Evolutionary conservation across 1,284 basidiomycete genomes (phyloP), one percentile per base, ranked within the genome.

Genomic region (Apiotrichum mycotoxinovorans): DNA sequence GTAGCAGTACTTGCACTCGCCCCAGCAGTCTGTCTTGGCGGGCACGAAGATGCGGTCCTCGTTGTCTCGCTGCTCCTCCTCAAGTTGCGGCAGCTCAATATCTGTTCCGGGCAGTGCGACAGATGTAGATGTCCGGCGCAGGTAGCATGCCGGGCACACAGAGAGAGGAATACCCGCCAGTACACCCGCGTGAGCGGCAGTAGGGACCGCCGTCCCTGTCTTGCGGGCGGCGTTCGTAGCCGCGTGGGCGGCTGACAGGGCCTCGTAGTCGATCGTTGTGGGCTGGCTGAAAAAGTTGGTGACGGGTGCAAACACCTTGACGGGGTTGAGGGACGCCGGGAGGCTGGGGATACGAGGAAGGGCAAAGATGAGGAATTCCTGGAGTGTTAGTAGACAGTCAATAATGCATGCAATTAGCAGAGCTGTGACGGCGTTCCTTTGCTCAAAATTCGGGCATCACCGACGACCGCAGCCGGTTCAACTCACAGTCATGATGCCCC

Each of bases 361-460:
- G 8, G 94, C 78, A 79, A 98, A 98, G 43, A 98, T 80, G 26
- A 98, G 80, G 76, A 98, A 98, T 82, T 98, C 95, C 93, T 96
- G 67, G 23, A 43, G 18, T 4, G 51, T 50, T 10, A 54, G 54
- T 18, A n/a, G 14, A 18, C 26, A n/a, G n/a, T n/a, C n/a, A n/a
- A n/a, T n/a, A n/a, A n/a, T n/a, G n/a, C n/a, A n/a, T n/a, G n/a
- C n/a, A n/a, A n/a, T n/a, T n/a, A n/a, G n/a, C n/a, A n/a, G n/a
- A n/a, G n/a, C n/a, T n/a, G n/a, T n/a, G n/a, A n/a, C n/a, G n/a
- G n/a, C n/a, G n/a, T n/a, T n/a, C n/a, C n/a, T n/a, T n/a, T n/a
- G n/a, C n/a, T n/a, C n/a, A n/a, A n/a, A n/a, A n/a, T n/a, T n/a
- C n/a, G n/a, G n/a, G n/a, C n/a, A n/a, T n/a, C n/a, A n/a, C n/a